Conservation (phyloP, 1,139 yeast species). For the Saccharomyces hybrid region DNA sequence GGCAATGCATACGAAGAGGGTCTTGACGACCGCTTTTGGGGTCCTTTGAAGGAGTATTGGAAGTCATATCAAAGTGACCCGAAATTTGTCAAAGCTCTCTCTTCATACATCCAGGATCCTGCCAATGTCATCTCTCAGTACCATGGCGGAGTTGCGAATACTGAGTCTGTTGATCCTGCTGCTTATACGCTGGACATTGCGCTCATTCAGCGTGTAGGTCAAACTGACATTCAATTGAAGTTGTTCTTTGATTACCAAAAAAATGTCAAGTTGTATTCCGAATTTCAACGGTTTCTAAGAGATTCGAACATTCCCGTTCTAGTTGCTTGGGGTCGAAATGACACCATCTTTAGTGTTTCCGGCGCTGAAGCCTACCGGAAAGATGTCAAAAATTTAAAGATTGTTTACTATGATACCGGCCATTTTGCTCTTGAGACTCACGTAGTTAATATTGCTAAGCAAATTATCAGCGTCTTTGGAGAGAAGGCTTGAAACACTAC, state of each 20-base stretch:
- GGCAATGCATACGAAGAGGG: conserved; percentile 42
- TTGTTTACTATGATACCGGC: conserved; percentile 33
- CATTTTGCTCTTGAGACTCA: conserved; percentile 38
- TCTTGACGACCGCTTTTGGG: conserved; percentile 35
- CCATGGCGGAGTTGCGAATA: conserved; percentile 17
- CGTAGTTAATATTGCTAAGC: conserved; percentile 30
- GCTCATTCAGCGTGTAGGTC: conserved; percentile 28
- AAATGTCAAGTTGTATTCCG: conserved; percentile 35
- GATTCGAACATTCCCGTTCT: conserved; percentile 35
- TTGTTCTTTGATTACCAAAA: conserved; percentile 35
- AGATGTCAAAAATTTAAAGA: conserved; percentile 30
- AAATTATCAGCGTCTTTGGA: conserved; percentile 12
- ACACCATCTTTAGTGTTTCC: conserved; percentile 31
- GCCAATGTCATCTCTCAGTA: not conserved
- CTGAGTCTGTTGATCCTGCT: conserved; percentile 31
- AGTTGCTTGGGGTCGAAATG: conserved; percentile 41
- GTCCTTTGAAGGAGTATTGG: conserved; percentile 34
- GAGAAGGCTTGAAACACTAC: too few relatives aligned
- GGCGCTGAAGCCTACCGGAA: conserved; percentile 37
- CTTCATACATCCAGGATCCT: not conserved
- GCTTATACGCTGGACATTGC: conserved; percentile 32
- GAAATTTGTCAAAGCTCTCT: conserved; percentile 1
- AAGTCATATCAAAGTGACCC: conserved; percentile 15
- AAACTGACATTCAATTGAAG: conserved; percentile 31
- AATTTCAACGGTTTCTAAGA: conserved; percentile 36